A percentile compares a stretch with the other conserved stretches of the same genome.
These are phyloP conservation scores for Backusella circina DNA, from an alignment of 192 early-diverging fungal genomes.

Conservation along the genomic window DNA sequence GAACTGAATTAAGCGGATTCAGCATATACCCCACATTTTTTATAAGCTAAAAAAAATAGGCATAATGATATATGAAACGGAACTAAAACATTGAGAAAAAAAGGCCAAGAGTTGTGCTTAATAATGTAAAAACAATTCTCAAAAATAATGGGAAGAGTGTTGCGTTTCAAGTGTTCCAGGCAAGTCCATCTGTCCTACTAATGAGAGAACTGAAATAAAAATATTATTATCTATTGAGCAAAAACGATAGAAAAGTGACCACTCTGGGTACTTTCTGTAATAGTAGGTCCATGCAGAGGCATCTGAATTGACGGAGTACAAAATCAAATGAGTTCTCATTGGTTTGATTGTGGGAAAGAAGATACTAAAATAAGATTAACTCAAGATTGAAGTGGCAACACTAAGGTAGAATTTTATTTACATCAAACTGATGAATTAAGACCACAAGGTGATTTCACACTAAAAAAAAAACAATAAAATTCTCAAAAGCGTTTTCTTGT, in stretches of 20 bases:
- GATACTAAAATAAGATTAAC: background rate
- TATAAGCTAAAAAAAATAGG: background rate
- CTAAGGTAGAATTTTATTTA: background rate
- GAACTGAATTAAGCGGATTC: background rate
- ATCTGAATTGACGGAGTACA: constrained; percentile 4
- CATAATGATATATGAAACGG: background rate
- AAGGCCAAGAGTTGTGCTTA: background rate
- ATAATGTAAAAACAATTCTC: background rate
- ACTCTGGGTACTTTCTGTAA: background rate
- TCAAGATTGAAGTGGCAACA: background rate
- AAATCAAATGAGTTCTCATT: background rate
- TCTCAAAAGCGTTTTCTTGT: background rate
- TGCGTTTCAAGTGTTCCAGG: background rate
- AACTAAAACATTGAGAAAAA: background rate
- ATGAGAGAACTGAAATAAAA: background rate
- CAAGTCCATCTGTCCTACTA: background rate
- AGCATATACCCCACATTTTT: constrained; percentile 4
- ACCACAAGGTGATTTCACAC: background rate
- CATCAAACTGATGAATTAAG: background rate
- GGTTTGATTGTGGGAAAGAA: constrained; percentile 2
- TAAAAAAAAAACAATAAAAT: background rate
- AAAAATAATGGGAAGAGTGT: background rate
- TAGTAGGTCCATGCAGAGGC: constrained; percentile 1
- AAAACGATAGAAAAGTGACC: background rate
- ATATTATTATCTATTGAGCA: background rate